Evolutionary conservation across 331 rosid species (phyloP), one percentile per base, ranked within the genome.

Genomic region (Phaseolus coccineus): DNA sequence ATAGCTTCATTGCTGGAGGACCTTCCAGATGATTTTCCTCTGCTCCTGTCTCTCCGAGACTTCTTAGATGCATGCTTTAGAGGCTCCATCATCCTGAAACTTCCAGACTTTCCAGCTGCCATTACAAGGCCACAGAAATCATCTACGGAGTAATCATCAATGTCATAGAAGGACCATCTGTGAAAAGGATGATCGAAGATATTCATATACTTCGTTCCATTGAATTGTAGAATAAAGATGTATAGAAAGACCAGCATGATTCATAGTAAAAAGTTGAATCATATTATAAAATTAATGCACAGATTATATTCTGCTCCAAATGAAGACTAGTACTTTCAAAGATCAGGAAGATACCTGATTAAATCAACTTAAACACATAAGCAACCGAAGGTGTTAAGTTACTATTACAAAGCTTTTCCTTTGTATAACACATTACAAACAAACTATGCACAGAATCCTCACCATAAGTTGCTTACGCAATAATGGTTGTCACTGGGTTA

Each of bases 61-160:
- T 84, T 89, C 91, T 92, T 92, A 57, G 87, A 88, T 64, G 96
- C 90, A 77, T 87, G 88, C 85, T 86, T 84, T 85, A 75, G 77
- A 69, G 90, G 80, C 58, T 90, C 96, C 71, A 85, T 30, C 85
- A 83, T 83, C 84, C 83, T 85, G 77, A 78, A 69, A 81, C 75
- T 85, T 66, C 84, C 86, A 12, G 89, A 86, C 76, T 74, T 92
- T 79, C 85, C 89, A 70, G 90, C 89, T 25, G 91, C 85, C 94
- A 92, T 85, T 85, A 87, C 77, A 42, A 90, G 84, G 83, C 80
- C 80, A 77, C 82, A 89, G 82, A 84, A 85, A 83, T 89, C 91
- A 63, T 89, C 92, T 57, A 77, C 67, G 46, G 90, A 77, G 82
- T 85, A 74, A 14, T 87, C 91, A 84, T 89, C 86, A 35, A 76